Percentiles rank a stretch among this genome's conserved stretches.
Conservation (phyloP, 179 eudicot genomes). For the Sideroxylon spinosum region DNA sequence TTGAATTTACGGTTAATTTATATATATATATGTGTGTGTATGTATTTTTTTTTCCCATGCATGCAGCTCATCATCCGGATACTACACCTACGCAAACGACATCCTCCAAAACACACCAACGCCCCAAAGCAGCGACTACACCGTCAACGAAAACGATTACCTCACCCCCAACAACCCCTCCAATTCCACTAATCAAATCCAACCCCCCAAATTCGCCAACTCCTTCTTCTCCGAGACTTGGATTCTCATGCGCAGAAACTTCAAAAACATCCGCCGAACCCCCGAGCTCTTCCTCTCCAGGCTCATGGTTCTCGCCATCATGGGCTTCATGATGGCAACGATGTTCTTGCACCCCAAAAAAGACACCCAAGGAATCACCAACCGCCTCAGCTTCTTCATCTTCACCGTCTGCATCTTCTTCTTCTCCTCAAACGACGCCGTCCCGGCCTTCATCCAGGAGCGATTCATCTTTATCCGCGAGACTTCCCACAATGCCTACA, state of each 20-base stretch:
- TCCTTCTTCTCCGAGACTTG: slow-evolving; percentile 38
- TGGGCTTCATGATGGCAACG: slow-evolving; percentile 56
- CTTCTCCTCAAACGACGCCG: slow-evolving; percentile 56
- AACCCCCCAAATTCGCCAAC: slow-evolving; percentile 37
- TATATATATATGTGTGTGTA: no score
- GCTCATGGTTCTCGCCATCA: slow-evolving; percentile 38
- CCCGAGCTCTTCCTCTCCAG: slow-evolving; percentile 48
- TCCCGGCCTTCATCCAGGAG: slow-evolving; percentile 51
- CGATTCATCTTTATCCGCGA: slow-evolving; percentile 42
- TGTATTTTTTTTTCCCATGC: slow-evolving; percentile 1
- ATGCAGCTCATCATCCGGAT: slow-evolving; percentile 28
- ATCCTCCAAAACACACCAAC: slow-evolving; percentile 41
- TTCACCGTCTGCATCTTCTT: slow-evolving; percentile 51
- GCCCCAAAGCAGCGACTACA: slow-evolving; percentile 46
- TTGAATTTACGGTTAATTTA: not conserved
- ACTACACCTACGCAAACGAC: slow-evolving; percentile 35
- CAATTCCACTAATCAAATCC: not conserved
- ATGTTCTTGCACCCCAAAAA: slow-evolving; percentile 34
- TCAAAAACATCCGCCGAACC: slow-evolving; percentile 40
- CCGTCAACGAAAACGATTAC: slow-evolving; percentile 44
- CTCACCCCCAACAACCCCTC: slow-evolving; percentile 28
- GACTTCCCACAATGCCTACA: slow-evolving; percentile 46
- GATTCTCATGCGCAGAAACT: slow-evolving; percentile 43
- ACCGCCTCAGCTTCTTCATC: slow-evolving; percentile 48
- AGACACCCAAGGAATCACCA: slow-evolving; percentile 38